These are phyloP conservation scores for Cercospora zeae-maydis DNA, from an alignment of 2,329 filamentous ascomycete genomes.

Conservation along the genomic window DNA sequence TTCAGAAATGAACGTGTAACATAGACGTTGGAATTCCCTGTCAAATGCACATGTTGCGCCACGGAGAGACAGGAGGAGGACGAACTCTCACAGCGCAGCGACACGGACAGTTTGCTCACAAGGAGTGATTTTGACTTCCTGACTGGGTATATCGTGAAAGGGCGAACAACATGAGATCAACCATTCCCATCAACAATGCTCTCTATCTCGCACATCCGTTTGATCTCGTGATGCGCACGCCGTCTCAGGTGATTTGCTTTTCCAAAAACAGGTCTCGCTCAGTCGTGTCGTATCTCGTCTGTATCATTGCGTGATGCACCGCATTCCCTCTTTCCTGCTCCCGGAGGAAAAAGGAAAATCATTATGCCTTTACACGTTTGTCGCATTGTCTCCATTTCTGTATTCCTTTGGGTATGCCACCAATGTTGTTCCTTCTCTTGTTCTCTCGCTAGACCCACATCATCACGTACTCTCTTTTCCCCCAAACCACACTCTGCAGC, in stretches of 20 bases:
- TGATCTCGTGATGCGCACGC: background rate
- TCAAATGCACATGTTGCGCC: too few relatives aligned
- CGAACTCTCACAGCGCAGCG: background rate
- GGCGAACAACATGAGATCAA: background rate
- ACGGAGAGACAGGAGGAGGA: background rate
- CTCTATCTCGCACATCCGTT: background rate
- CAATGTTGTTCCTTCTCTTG: too few relatives aligned
- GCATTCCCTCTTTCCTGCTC: background rate
- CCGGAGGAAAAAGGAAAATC: background rate
- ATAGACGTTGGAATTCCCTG: too few relatives aligned
- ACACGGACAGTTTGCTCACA: too few relatives aligned
- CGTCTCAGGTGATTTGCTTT: background rate
- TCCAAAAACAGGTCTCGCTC: background rate
- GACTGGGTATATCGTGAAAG: background rate
- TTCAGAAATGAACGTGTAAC: too few relatives aligned
- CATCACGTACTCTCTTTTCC: background rate
- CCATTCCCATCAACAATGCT: background rate
- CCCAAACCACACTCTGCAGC: background rate
- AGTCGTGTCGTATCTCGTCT: slow-evolving; percentile 6
- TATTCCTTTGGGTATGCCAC: too few relatives aligned
- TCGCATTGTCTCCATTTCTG: too few relatives aligned
- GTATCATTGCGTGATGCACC: slow-evolving; percentile 7
- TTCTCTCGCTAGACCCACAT: background rate
- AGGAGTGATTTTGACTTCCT: background rate
- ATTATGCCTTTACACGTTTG: too few relatives aligned